These are phyloP conservation scores for Leptodontidium sp. DNA, from an alignment of 2,329 filamentous ascomycete species.

Conservation along the genomic window DNA sequence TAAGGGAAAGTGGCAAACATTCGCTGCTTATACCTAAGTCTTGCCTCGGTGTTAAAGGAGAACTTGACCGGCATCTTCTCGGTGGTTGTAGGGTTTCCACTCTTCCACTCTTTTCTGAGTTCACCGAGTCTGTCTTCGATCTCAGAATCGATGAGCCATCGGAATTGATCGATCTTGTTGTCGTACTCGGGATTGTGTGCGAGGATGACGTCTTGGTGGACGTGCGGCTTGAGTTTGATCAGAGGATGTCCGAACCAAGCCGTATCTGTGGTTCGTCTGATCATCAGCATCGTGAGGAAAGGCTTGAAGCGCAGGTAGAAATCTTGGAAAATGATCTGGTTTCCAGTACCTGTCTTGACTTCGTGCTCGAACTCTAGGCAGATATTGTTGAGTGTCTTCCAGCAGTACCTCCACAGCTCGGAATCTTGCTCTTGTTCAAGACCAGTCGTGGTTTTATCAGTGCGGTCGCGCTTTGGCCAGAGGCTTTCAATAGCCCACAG, in stretches of 20 bases:
- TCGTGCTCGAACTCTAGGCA: constrained; percentile 30
- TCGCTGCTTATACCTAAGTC: constrained; percentile 21
- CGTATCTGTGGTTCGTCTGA: constrained; percentile 33
- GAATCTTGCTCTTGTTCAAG: constrained; percentile 18
- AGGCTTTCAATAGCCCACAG: constrained; percentile 35
- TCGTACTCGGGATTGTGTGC: constrained; percentile 19
- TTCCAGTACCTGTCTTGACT: constrained; percentile 19
- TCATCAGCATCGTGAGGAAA: constrained; percentile 34
- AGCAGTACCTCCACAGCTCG: constrained; percentile 15
- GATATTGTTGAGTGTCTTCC: constrained; percentile 25
- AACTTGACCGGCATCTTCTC: constrained; percentile 11
- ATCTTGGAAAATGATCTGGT: constrained; percentile 14
- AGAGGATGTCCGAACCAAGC: constrained; percentile 36
- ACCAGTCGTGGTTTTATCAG: neutral
- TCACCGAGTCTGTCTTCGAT: neutral
- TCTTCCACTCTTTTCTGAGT: constrained; percentile 14
- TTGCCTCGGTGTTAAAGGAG: constrained; percentile 19
- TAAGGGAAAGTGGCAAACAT: constrained; percentile 35
- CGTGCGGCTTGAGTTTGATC: constrained; percentile 33
- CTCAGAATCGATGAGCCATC: constrained; percentile 1
- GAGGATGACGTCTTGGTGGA: constrained; percentile 34
- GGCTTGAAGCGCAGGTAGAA: constrained; percentile 21
- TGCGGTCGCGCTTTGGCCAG: constrained; percentile 15
- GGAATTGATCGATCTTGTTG: constrained; percentile 11
- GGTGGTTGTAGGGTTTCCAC: neutral